These are phyloP conservation scores for Baorangia bicolor DNA, from an alignment of 768 basidiomycete genomes.

Conservation along the genomic window DNA sequence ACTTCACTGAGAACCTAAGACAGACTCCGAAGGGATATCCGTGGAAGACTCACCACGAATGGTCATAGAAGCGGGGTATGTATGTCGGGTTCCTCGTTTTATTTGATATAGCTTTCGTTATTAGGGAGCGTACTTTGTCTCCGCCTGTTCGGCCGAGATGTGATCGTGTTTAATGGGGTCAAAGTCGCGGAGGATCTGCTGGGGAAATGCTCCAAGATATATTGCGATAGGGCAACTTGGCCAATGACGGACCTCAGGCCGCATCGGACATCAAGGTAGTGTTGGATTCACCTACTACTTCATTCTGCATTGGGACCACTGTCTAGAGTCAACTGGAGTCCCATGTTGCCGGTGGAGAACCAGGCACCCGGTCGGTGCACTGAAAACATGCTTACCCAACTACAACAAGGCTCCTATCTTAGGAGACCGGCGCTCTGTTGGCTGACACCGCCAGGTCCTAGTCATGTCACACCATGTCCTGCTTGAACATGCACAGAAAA, in stretches of 20 bases:
- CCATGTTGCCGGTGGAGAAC: slow-evolving; percentile 4
- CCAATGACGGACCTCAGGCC: slow-evolving; percentile 44
- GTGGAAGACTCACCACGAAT: slow-evolving; percentile 6
- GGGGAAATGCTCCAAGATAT: slow-evolving; percentile 43
- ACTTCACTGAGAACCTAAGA: not conserved
- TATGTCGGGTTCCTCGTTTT: not conserved
- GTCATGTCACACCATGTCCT: no score
- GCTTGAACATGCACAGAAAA: no score
- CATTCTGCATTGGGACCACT: slow-evolving; percentile 35
- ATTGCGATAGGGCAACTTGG: slow-evolving; percentile 49
- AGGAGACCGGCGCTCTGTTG: no score
- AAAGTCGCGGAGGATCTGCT: slow-evolving; percentile 44
- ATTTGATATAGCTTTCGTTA: not conserved
- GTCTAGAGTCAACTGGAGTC: not conserved
- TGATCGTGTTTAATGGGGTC: slow-evolving; percentile 44
- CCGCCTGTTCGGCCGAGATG: slow-evolving; percentile 41
- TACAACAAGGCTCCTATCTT: no score
- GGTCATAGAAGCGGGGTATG: slow-evolving; percentile 23
- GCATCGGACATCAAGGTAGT: slow-evolving; percentile 41
- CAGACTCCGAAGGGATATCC: not conserved
- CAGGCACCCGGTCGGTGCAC: no score
- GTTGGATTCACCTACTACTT: slow-evolving; percentile 36
- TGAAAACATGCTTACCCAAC: no score
- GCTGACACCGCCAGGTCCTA: no score
- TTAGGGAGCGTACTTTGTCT: slow-evolving; percentile 41